A percentile compares a stretch with the other conserved stretches of the same genome.
These are phyloP conservation scores for Talaromyces sp. DNA, from an alignment of 2,329 filamentous ascomycete species.

Conservation along the genomic window DNA sequence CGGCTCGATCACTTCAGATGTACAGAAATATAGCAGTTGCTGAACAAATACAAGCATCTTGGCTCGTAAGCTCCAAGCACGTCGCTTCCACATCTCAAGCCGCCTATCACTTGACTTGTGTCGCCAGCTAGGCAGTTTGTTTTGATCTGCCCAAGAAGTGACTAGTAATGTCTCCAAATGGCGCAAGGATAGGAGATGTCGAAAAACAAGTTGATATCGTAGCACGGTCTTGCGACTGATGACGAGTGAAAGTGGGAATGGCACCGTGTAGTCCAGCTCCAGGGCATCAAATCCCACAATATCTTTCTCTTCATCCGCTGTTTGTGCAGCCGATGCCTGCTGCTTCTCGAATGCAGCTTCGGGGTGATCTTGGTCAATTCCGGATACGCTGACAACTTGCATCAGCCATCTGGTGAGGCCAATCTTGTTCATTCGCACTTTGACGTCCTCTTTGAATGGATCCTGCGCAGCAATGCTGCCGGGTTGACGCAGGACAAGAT, in stretches of 20 bases:
- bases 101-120: constrained; percentile 72
- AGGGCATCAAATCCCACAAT: constrained; percentile 89
- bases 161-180: constrained; percentile 87
- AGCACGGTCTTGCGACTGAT: constrained; percentile 97
- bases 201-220: constrained; percentile 93
- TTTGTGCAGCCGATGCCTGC: constrained; percentile 68
- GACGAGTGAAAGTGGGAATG: constrained; percentile 92
- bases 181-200: constrained; percentile 85
- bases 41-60: constrained; percentile 98
- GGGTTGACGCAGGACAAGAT: constrained; percentile 92
- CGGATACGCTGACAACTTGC: constrained; percentile 94
- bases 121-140: constrained; percentile 77
- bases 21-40: constrained; percentile 95
- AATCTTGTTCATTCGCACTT: constrained; percentile 94
- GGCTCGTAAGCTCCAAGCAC: constrained; percentile 86
- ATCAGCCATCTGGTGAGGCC: constrained; percentile 92
- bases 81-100: constrained; percentile 89
- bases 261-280: constrained; percentile 90
- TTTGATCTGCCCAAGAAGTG: constrained; percentile 87
- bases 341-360: constrained; percentile 68
- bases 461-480: constrained; percentile 92
- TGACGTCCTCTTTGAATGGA: constrained; percentile 97
- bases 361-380: constrained; percentile 80
- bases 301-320: constrained; percentile 74
- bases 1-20: constrained; percentile 93